Conservation (phyloP, 2,329 filamentous ascomycete species). For the Colletotrichum tamarilloi region DNA sequence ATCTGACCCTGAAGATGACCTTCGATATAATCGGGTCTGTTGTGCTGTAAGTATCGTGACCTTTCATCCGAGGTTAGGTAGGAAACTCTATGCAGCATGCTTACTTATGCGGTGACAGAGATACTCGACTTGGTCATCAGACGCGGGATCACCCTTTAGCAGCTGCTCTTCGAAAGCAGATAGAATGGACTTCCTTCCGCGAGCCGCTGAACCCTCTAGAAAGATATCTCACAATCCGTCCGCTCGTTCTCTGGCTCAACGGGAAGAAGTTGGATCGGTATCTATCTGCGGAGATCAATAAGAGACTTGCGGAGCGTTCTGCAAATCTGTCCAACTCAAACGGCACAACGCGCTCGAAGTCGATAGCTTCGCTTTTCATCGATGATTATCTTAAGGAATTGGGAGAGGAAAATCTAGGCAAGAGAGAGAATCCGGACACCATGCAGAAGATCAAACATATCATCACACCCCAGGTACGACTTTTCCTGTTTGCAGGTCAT, state of each 20-base stretch:
- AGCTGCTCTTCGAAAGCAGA: constrained; percentile 8
- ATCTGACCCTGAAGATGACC: constrained; percentile 49
- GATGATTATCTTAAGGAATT: constrained; percentile 11
- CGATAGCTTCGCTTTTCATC: constrained; percentile 13
- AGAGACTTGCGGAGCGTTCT: constrained; percentile 1
- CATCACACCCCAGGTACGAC: constrained; percentile 42
- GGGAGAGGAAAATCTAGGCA: not conserved
- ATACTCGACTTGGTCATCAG: constrained; percentile 43
- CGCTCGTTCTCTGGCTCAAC: constrained; percentile 15
- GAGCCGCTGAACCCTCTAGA: not conserved
- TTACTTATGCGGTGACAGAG: constrained; percentile 39
- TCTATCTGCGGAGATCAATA: not conserved
- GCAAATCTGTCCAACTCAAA: not conserved
- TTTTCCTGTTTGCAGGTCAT: constrained; percentile 47
- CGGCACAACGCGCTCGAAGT: not conserved
- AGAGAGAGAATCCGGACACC: not conserved
- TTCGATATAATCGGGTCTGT: constrained; percentile 53
- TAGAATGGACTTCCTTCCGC: constrained; percentile 14
- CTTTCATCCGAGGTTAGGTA: not conserved
- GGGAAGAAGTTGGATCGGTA: constrained; percentile 5
- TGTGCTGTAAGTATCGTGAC: constrained; percentile 40
- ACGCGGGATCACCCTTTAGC: constrained; percentile 30
- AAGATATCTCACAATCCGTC: not conserved
- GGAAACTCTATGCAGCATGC: no score
- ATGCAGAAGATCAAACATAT: constrained; percentile 14